Evolutionary conservation across 2,329 filamentous ascomycete genomes (phyloP).

Genomic region (Fusarium sp.): DNA sequence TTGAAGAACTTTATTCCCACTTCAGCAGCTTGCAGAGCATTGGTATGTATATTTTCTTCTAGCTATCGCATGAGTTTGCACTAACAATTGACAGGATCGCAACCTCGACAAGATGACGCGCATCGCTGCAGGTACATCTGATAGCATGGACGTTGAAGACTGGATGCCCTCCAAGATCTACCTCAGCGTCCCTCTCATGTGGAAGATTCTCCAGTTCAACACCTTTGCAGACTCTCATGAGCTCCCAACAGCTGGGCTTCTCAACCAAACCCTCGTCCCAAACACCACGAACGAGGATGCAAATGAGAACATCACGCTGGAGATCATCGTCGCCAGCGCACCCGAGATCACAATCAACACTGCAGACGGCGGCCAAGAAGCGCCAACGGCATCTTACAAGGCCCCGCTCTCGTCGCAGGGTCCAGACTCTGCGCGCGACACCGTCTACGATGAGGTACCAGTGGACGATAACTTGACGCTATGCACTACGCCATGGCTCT

Average conservation of each 20-base stretch:
- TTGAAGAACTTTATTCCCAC: slow-evolving; percentile 58
- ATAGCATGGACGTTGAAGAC: slow-evolving; percentile 58
- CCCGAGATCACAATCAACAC: slow-evolving; percentile 62
- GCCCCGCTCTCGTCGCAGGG: slow-evolving; percentile 35
- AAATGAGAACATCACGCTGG: slow-evolving; percentile 52
- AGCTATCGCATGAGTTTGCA: neutral
- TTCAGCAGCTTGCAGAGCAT: slow-evolving; percentile 55
- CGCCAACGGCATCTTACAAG: slow-evolving; percentile 53
- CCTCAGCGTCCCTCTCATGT: slow-evolving; percentile 62
- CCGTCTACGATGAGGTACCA: slow-evolving; percentile 43
- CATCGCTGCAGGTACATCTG: slow-evolving; percentile 57
- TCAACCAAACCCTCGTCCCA: slow-evolving; percentile 54
- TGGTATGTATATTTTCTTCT: slow-evolving; percentile 50
- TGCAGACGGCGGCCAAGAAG: slow-evolving; percentile 60
- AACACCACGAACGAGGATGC: slow-evolving; percentile 42
- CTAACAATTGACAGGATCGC: slow-evolving; percentile 51
- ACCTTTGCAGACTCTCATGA: slow-evolving; percentile 51
- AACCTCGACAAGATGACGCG: slow-evolving; percentile 59
- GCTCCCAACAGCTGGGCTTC: slow-evolving; percentile 49
- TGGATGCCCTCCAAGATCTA: slow-evolving; percentile 64
- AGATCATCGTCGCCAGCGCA: slow-evolving; percentile 61
- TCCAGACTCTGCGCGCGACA: slow-evolving; percentile 35
- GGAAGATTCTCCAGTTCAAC: slow-evolving; percentile 61
- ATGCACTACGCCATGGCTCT: slow-evolving; percentile 55
- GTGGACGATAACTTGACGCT: slow-evolving; percentile 51